Evolutionary conservation across 805 yeast species (phyloP), one percentile per base, ranked within the genome.

Genomic region (Kuraishia ogatae): DNA sequence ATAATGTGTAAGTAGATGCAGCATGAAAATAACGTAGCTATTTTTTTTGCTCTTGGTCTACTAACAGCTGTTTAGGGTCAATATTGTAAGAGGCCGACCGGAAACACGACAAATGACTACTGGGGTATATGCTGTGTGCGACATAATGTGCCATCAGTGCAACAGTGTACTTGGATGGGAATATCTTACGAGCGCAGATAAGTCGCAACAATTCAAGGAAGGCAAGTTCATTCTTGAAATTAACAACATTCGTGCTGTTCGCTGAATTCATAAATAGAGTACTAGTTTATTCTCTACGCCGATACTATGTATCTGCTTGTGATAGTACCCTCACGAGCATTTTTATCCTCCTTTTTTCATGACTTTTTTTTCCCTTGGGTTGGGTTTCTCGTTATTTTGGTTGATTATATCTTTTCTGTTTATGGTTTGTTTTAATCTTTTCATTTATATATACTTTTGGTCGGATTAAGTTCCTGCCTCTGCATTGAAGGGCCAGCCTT

Each of bases 131-230:
- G 62, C 71, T 0, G 86, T 85, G 2, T 76, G 82, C 57, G 85
- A 82, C 60, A 74, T 83, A 29, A 61, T 62, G 43, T 85, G 90
- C 61, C 78, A 75, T 50, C 79, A 77, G 58, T 85, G 90, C 62
- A 69, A 70, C 52, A 64, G 67, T 4, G 67, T 77, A 53, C 69
- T 85, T 19, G 90, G 89, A 2, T 85, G 90, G 90, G 78, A 76
- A 57, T 85, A 85, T 61, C 63, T 83, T 47, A 71, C 71, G 60
- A 77, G 85, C 50, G 74, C 72, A 35, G 66, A 69, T 28, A 61
- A 61, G 21, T 65, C 71, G 19, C 84, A 83, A 67, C 70, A 73
- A 56, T 83, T 80, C 64, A 85, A 85, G 64, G 87, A 81, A 61
- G 85, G 86, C 8, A 75, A 77, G 59, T 84, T 69, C 60, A 81